Base-by-base conservation (phyloP, 352 stramenopile species). In the Phytophthora pseudosyringae region DNA sequence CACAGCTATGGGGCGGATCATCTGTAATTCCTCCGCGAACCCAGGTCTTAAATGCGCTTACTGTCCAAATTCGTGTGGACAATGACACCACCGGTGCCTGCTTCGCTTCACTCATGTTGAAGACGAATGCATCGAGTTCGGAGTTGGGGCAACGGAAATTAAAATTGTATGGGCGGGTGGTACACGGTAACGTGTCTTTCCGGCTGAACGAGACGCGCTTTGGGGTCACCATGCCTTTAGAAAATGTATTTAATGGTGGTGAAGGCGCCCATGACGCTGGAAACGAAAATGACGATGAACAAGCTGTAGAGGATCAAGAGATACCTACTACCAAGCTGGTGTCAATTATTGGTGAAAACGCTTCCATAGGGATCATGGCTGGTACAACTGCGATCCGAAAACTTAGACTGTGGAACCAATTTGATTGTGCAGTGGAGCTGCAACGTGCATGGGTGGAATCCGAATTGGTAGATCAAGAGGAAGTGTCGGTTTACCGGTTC, bases 351-450 rank as follows among this genome's bases (percentile, higher is more conserved):
- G 32, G 21, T 53, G 43, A 58, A 11, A 67, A 60, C 4, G 9
- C 12, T 25, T 61, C 54, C 8, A 51, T 57, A 15, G 38, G n/a
- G 40, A 41, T 76, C 46, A 32, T 78, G 53, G 56, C 38, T 33
- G 67, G 64, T 4, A 68, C 63, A 25, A 71, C 47, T 46, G 49
- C 56, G 13, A 36, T 64, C 25, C 69, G 49, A 39, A 60, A 41
- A 25, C 35, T 80, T 58, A 49, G 44, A 6, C 38, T 80, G 15
- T 71, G 59, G 59, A 88, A 88, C 47, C 43, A 50, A 29, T 88
- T 88, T 47, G 68, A 86, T 40, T 39, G 50, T 8, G 50, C 71
- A 8, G 56, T 89, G 12, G 70, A 86, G 49, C 40, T 87, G 11
- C 67, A 88, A 46, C 65, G 59, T 33, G 71, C 86, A 25, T 88